Evolutionary conservation across 2,329 filamentous ascomycete genomes (phyloP).

Genomic region (Diaporthe citrichinensis): DNA sequence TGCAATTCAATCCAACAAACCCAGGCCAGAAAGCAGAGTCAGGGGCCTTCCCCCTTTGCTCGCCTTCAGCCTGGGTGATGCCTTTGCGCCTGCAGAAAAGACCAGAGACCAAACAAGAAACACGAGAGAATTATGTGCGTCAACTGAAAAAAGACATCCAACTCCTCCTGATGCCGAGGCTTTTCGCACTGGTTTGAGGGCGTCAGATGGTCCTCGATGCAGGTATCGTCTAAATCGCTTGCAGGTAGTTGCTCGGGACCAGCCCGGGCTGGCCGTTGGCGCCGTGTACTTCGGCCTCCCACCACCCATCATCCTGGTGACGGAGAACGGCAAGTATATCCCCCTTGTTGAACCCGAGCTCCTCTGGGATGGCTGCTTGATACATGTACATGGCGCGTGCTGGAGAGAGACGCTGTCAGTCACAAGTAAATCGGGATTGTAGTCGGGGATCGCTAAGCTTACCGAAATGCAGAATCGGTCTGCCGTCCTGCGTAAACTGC

Average conservation of each 20-base stretch:
- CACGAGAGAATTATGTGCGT: conserved; percentile 12
- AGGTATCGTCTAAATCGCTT: conserved; percentile 52
- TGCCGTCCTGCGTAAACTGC: conserved; percentile 87
- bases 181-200: neutral
- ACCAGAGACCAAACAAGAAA: neutral
- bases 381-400: conserved; percentile 96
- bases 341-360: conserved; percentile 92
- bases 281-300: conserved; percentile 94
- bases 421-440: conserved; percentile 45
- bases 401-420: conserved; percentile 55
- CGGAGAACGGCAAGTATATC: conserved; percentile 90
- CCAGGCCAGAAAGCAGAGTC: neutral
- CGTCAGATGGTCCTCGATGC: neutral
- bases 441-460: conserved; percentile 58
- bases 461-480: conserved; percentile 94
- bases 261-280: conserved; percentile 71
- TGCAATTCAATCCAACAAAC: neutral
- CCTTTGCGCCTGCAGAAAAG: conserved; percentile 27
- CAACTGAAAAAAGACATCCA: conserved; percentile 10
- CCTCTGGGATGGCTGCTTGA: conserved; percentile 93
- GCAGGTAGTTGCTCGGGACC: conserved; percentile 78
- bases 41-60: conserved; percentile 10
- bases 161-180: conserved; percentile 22
- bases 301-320: conserved; percentile 98
- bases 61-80: neutral